Percentiles rank a stretch among this genome's conserved stretches.
Conservation (phyloP, 2,329 filamentous ascomycete genomes). For the Aspergillus hiratsukae region DNA sequence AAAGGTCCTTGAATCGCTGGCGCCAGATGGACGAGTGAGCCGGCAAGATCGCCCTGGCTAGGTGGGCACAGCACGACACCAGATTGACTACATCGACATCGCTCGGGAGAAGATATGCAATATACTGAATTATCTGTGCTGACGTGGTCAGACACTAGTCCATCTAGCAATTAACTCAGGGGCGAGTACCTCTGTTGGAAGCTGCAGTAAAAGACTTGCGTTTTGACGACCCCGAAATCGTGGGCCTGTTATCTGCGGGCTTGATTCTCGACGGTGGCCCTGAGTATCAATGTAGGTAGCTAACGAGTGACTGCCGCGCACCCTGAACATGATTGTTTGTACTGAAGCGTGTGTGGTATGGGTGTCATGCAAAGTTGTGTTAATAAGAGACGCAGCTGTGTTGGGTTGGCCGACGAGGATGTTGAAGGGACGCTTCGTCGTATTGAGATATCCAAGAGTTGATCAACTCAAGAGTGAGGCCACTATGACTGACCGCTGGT, state of each 20-base stretch:
- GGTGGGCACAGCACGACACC: constrained; percentile 20
- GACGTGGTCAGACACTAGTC: not conserved
- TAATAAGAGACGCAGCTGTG: not conserved
- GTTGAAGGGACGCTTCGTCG: not conserved
- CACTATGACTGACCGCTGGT: not conserved
- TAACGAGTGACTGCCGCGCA: not conserved
- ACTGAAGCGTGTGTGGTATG: not conserved
- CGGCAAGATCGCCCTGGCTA: constrained; percentile 23
- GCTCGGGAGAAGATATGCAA: constrained; percentile 23
- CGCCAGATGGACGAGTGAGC: constrained; percentile 32
- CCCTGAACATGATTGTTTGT: not conserved
- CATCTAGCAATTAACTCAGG: not conserved
- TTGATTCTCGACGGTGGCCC: not conserved
- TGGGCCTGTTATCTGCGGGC: not conserved
- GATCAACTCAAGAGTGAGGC: not conserved
- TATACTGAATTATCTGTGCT: constrained; percentile 28
- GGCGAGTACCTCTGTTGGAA: constrained; percentile 10
- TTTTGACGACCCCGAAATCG: not conserved
- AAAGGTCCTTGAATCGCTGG: constrained; percentile 27
- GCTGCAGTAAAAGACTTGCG: not conserved
- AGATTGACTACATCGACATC: constrained; percentile 32
- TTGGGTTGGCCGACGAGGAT: not conserved
- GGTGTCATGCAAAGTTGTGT: not conserved
- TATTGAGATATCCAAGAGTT: not conserved
- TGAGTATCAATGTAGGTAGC: not conserved